Evolutionary conservation across 192 early-diverging fungal genomes (phyloP), one percentile per base, ranked within the genome.

Genomic region (Phycomyces blakesleeanus): DNA sequence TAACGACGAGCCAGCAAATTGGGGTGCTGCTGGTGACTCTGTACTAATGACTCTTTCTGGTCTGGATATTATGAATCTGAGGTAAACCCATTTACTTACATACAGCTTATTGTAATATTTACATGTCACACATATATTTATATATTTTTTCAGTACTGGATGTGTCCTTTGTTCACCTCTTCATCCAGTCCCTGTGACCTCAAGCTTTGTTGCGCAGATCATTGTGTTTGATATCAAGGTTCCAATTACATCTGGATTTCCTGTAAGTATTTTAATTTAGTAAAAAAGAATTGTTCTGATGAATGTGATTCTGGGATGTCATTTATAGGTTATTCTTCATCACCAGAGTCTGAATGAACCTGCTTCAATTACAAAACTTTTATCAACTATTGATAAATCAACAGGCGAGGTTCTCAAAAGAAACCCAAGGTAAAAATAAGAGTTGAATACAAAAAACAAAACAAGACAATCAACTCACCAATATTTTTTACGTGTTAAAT

Each of bases 21-120:
- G 93, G 93, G 96, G 93, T 11, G 95, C 85, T 1, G 93, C 93
- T 12, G 97, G 97, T n/a, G 97, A 98, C 68, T 88, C 85, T 44
- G 85, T 95, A 2, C 69, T 91, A 8, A 73, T 97, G 67, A 86
- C 86, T 7, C 74, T 99, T 14, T 47, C 74, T 15, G 86, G 85
- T 7, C 55, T 91, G 12, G 93, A 95, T 47, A 84, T 89, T 21
- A 67, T 87, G 42, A 87, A 91, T 69, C 55, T 95, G 34, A 84
- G 66, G 85, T 89, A 75, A 29, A 22, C 10, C 15, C 14, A 38
- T 7, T 34, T 34, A 7, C 2, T 34, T 34, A 2, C 7, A 5
- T 2, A 34, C 29, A 34, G 7, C 7, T 34, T 34, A 7, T 2
- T 7, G 2, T 34, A 7, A 7, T 34, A 34, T 34, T 34, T 34